These are phyloP conservation scores for Aureobasidium sp. DNA, from an alignment of 2,329 filamentous ascomycete species.

Conservation along the genomic window DNA sequence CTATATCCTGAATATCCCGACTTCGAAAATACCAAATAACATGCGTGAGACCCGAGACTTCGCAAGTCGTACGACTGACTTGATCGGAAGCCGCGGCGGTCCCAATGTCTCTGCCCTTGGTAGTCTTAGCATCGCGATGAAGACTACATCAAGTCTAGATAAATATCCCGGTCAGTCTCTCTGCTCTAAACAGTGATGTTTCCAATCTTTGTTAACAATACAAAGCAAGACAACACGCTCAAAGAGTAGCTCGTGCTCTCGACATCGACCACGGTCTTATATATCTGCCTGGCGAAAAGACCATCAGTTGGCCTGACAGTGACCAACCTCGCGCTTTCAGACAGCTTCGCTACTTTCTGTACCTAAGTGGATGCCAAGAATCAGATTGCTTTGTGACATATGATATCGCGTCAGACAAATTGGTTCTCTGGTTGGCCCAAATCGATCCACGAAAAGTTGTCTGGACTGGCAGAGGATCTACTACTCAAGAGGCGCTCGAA, in stretches of 20 bases:
- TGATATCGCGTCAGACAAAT: slow-evolving; percentile 61
- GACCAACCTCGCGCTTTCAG: slow-evolving; percentile 50
- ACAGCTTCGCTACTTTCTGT: slow-evolving; percentile 76
- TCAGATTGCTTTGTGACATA: slow-evolving; percentile 76
- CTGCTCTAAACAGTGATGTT: not conserved
- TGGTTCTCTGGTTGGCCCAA: slow-evolving; percentile 88
- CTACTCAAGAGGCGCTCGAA: slow-evolving; percentile 61
- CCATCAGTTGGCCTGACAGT: slow-evolving; percentile 47
- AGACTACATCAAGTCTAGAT: slow-evolving; percentile 11
- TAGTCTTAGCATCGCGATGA: slow-evolving; percentile 6
- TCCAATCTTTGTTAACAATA: not conserved
- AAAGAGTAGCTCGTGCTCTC: slow-evolving; percentile 13
- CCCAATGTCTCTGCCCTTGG: not conserved
- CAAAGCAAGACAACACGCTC: slow-evolving; percentile 16
- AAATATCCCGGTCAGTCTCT: slow-evolving; percentile 15
- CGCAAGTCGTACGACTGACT: not conserved
- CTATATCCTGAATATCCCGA: not conserved
- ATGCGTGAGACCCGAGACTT: not conserved
- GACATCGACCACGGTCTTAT: slow-evolving; percentile 43
- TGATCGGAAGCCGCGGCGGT: not conserved
- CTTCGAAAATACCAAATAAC: not conserved
- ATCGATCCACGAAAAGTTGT: slow-evolving; percentile 79
- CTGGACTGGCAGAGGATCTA: slow-evolving; percentile 84
- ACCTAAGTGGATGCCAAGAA: slow-evolving; percentile 76
- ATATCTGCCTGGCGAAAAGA: slow-evolving; percentile 46